Base-by-base conservation (phyloP, 148 eudicot species). In the Amaranthus cruentus region DNA sequence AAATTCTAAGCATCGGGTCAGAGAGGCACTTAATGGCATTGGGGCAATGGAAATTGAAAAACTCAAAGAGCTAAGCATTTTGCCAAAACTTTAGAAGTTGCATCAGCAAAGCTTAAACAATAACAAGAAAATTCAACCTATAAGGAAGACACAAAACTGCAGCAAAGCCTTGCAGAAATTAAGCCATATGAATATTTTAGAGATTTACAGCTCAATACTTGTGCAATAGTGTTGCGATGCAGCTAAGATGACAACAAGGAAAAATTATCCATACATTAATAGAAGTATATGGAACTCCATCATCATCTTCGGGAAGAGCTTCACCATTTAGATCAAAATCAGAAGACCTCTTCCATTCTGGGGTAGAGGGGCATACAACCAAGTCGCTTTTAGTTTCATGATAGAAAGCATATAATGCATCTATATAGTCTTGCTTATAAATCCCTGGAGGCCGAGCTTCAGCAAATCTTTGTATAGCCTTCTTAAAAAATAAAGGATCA, bases 381-480 rank as follows among this genome's bases (percentile, higher is more conserved):
- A 78, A 75, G 64, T 91, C 95, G 62, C 92, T 86, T 75, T 80
- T 88, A 38, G 81, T 80, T 77, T 93, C 97, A 75, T 91, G 95
- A 79, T 89, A 93, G 56, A 93, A 91, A 71, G 78, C 78, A 73
- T 89, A 93, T 52, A 93, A 76, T n/a, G 90, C 85, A 70, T 91
- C 92, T 69, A 93, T 85, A 70, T 93, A 91, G 79, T 93, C 97
- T 15, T 82, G 82, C 80, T 91, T 93, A 79, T 93, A 93, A 49
- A 93, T 93, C 73, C 97, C 97, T 11, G 98, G 98, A 18, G 97
- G 90, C 47, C 97, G 95, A 18, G 85, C 92, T 21, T 88, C 87
- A 43, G 91, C 76, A 84, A 93, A 93, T 71, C 65, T 75, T 70
- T 81, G 84, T 57, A 93, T 80, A 64, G 97, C 98, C 98, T 90